Conservation (phyloP, 306 rosid species). For the Acacia crassicarpa region DNA sequence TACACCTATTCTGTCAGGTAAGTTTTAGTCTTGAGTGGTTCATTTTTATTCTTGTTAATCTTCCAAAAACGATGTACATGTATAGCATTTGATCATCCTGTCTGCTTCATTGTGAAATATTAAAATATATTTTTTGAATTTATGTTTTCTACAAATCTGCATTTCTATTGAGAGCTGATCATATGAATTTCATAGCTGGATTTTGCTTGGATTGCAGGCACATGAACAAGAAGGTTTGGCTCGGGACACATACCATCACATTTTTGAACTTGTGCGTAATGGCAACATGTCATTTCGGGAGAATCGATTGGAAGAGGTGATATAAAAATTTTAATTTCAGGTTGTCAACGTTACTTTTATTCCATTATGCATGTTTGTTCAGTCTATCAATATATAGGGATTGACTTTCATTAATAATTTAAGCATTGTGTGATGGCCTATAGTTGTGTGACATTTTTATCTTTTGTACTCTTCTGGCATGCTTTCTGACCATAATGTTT, state of each 20-base stretch:
- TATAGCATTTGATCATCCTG: background rate
- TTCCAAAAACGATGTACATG: background rate
- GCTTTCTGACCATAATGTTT: background rate
- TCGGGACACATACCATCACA: constrained; percentile 47
- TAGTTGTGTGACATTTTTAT: background rate
- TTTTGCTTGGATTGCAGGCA: constrained; percentile 43
- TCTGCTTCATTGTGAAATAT: background rate
- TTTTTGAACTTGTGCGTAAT: constrained; percentile 49
- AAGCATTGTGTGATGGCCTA: no score
- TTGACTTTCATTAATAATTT: background rate
- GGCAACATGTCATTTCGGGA: constrained; percentile 62
- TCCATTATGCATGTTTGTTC: background rate
- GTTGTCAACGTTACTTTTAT: background rate
- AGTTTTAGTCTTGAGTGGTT: background rate
- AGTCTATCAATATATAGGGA: background rate
- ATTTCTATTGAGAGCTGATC: constrained; percentile 3
- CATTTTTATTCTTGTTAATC: background rate
- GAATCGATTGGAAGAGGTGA: constrained; percentile 53
- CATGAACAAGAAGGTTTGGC: constrained; percentile 46
- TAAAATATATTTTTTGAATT: background rate
- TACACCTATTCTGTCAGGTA: background rate
- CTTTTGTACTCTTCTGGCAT: background rate
- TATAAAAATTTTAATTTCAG: background rate
- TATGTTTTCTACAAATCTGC: background rate
- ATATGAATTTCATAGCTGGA: background rate